Percentiles rank a stretch among this genome's conserved stretches.
Evolutionary conservation across 192 early-diverging fungal species (phyloP).

Genomic region (Spizellomyces sp.): DNA sequence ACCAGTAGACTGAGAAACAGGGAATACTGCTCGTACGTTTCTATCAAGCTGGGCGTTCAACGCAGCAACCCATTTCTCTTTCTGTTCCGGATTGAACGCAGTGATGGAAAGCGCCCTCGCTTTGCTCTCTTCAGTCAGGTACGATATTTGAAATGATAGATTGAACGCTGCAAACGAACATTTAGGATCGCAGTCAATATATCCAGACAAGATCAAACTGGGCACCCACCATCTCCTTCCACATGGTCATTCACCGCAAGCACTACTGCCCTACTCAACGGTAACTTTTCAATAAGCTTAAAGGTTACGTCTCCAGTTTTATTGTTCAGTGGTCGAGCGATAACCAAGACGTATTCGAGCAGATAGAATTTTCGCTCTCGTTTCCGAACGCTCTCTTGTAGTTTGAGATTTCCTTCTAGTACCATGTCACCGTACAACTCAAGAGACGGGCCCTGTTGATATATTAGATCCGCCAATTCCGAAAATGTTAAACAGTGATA

Average conservation of each 20-base stretch:
- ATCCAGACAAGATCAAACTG: background rate
- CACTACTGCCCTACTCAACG: constrained; percentile 5
- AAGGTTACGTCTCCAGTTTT: constrained; percentile 25
- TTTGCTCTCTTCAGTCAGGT: constrained; percentile 29
- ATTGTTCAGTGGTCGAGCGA: constrained; percentile 20
- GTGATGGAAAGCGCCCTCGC: constrained; percentile 24
- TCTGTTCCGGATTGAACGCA: constrained; percentile 38
- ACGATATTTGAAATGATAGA: constrained; percentile 31
- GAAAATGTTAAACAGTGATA: background rate
- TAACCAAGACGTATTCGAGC: constrained; percentile 32
- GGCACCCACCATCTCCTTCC: constrained; percentile 23
- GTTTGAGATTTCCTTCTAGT: constrained; percentile 32
- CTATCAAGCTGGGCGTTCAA: constrained; percentile 7
- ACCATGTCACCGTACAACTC: constrained; percentile 36
- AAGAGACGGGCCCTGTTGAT: constrained; percentile 22
- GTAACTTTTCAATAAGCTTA: constrained; percentile 23
- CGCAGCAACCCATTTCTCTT: constrained; percentile 14
- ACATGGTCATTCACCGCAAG: background rate
- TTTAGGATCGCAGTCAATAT: background rate
- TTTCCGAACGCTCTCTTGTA: constrained; percentile 23
- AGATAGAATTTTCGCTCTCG: constrained; percentile 39
- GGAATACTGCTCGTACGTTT: constrained; percentile 7
- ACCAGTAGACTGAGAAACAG: background rate
- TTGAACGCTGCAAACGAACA: constrained; percentile 5
- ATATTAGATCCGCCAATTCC: background rate